A percentile compares a stretch with the other conserved stretches of the same genome.
phyloP scores from a whole-genome alignment of 768 basidiomycete genomes.

The Agaricus blazei region DNA sequence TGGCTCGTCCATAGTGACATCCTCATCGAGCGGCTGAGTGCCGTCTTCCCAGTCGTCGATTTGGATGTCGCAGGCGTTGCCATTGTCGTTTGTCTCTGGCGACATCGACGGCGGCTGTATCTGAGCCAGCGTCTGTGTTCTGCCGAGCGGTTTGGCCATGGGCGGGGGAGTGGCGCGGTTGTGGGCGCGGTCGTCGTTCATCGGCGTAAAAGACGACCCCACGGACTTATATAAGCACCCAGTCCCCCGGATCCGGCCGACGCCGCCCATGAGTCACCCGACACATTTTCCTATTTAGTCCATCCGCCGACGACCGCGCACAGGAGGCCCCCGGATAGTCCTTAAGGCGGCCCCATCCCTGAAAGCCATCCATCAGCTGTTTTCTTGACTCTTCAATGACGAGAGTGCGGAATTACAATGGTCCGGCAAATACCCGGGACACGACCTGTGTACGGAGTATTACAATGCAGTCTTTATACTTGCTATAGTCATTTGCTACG shows the following conservation, averaged over 20 bases:
- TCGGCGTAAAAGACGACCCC: background rate
- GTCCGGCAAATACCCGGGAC: no score
- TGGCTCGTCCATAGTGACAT: background rate
- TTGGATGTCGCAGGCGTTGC: background rate
- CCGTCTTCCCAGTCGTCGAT: conserved; percentile 1
- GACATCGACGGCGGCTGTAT: background rate
- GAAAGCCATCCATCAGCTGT: no score
- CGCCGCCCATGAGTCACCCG: background rate
- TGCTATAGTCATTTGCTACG: background rate
- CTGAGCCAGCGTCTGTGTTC: background rate
- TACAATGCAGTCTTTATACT: no score
- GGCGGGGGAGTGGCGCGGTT: background rate
- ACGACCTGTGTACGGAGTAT: no score
- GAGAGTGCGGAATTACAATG: no score
- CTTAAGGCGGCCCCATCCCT: no score
- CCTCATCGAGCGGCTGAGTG: background rate
- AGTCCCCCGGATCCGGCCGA: background rate
- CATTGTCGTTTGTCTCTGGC: background rate
- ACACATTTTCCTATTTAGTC: background rate
- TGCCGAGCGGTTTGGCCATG: background rate
- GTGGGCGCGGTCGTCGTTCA: background rate
- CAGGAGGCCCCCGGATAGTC: no score
- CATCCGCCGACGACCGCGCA: no score
- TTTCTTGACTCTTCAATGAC: no score
- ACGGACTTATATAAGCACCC: background rate